Percentiles rank a stretch among this genome's conserved stretches.
These are phyloP conservation scores for Kuraishia capsulata DNA, from an alignment of 805 yeast genomes.

Conservation along the genomic window DNA sequence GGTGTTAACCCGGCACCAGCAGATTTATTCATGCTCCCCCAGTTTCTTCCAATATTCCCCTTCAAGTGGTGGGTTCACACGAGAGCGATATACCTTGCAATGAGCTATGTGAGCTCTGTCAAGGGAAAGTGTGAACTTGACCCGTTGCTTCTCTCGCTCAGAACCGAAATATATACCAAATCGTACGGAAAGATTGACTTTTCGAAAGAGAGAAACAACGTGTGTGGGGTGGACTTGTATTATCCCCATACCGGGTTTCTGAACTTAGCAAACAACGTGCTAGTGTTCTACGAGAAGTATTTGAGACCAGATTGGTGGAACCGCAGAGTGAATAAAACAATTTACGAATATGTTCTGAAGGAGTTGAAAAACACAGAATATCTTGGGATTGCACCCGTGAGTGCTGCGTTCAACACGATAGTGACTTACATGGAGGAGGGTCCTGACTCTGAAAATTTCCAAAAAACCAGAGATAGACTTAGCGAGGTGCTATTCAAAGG, in stretches of 20 bases:
- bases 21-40: constrained; percentile 86
- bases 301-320: constrained; percentile 72
- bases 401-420: constrained; percentile 73
- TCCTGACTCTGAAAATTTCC: constrained; percentile 48
- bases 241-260: constrained; percentile 79
- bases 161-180: constrained; percentile 67
- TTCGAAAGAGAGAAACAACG: constrained; percentile 62
- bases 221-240: constrained; percentile 87
- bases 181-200: constrained; percentile 67
- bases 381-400: constrained; percentile 89
- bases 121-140: constrained; percentile 47
- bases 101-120: constrained; percentile 69
- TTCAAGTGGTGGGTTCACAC: constrained; percentile 99
- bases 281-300: constrained; percentile 59
- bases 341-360: constrained; percentile 57
- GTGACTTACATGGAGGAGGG: constrained; percentile 71
- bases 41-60: constrained; percentile 77
- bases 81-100: constrained; percentile 79
- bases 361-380: constrained; percentile 74
- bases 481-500: constrained; percentile 78
- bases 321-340: constrained; percentile 37
- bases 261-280: constrained; percentile 47
- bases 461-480: constrained; percentile 46
- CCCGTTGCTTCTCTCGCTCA: constrained; percentile 53
- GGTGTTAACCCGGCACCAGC: constrained; percentile 99